These are phyloP conservation scores for Fusarium virguliforme DNA, from an alignment of 2,329 filamentous ascomycete species.

Conservation along the genomic window DNA sequence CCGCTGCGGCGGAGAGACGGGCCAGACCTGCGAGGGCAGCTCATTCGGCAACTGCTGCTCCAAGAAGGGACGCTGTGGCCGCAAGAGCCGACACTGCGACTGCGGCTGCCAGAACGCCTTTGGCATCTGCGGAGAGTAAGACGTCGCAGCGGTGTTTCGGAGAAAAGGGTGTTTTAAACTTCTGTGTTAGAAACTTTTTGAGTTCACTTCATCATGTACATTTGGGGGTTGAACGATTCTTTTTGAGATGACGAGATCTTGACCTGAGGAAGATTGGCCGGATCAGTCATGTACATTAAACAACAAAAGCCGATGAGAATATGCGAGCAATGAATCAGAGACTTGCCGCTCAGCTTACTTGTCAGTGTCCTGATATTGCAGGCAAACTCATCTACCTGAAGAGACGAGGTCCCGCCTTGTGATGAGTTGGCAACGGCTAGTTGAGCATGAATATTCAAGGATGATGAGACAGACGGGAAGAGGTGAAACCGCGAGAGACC, in stretches of 20 bases:
- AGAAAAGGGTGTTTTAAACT: not conserved
- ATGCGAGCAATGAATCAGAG: conserved; percentile 34
- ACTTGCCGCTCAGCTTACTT: not conserved
- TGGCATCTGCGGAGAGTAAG: conserved; percentile 53
- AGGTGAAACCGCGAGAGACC: conserved; percentile 2
- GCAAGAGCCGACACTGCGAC: conserved; percentile 56
- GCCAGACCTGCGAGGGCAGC: conserved; percentile 61
- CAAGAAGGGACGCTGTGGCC: conserved; percentile 58
- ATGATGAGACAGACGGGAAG: conserved; percentile 15
- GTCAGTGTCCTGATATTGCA: no score
- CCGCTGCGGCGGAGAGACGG: conserved; percentile 59
- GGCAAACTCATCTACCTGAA: not conserved
- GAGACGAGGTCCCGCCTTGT: not conserved
- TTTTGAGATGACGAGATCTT: conserved; percentile 22
- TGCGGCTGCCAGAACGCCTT: conserved; percentile 58
- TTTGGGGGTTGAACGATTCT: conserved; percentile 38
- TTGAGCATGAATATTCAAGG: conserved; percentile 3
- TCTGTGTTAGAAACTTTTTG: not conserved
- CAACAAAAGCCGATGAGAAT: conserved; percentile 14
- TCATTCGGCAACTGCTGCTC: conserved; percentile 63
- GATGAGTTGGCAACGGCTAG: conserved; percentile 11
- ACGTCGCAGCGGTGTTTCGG: not conserved
- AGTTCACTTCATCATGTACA: conserved; percentile 49
- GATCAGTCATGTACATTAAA: conserved; percentile 24
- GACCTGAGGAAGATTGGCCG: conserved; percentile 32